These are phyloP conservation scores for Croton laevigatus DNA, from an alignment of 441 rosid species.

Conservation along the genomic window DNA sequence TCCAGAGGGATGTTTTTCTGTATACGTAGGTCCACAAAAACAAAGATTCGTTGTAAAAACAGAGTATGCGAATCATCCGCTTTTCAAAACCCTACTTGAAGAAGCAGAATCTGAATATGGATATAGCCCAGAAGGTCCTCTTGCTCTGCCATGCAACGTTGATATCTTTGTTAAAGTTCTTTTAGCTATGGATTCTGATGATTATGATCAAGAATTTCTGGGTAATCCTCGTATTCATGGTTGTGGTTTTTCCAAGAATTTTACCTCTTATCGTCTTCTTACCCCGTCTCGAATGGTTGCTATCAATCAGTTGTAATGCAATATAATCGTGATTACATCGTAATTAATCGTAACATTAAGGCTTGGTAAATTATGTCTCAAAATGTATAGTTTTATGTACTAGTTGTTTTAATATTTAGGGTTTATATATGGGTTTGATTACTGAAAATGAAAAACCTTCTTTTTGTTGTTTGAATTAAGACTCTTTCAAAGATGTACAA, in stretches of 20 bases:
- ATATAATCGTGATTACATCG: no score
- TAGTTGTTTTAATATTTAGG: no score
- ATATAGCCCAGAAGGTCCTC: conserved; percentile 53
- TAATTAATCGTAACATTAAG: not conserved
- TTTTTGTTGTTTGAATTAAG: no score
- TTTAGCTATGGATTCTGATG: conserved; percentile 38
- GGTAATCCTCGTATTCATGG: conserved; percentile 20
- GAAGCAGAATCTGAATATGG: conserved; percentile 74
- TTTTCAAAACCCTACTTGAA: conserved; percentile 57
- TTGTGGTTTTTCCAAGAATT: conserved; percentile 31
- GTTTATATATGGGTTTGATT: no score
- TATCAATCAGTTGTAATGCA: conserved; percentile 29
- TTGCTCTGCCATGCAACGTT: conserved; percentile 62
- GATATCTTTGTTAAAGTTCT: conserved; percentile 46
- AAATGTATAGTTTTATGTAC: not conserved
- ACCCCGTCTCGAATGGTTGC: conserved; percentile 36
- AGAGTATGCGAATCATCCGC: conserved; percentile 58
- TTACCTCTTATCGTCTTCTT: conserved; percentile 34
- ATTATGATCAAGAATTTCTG: not conserved
- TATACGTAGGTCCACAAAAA: conserved; percentile 58
- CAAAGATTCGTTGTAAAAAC: conserved; percentile 59
- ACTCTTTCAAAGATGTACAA: no score
- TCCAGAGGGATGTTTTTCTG: conserved; percentile 70
- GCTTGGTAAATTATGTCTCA: not conserved
- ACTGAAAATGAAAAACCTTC: no score